Conservation (phyloP, 2,329 filamentous ascomycete species). For the Dactylellina drechsleri region DNA sequence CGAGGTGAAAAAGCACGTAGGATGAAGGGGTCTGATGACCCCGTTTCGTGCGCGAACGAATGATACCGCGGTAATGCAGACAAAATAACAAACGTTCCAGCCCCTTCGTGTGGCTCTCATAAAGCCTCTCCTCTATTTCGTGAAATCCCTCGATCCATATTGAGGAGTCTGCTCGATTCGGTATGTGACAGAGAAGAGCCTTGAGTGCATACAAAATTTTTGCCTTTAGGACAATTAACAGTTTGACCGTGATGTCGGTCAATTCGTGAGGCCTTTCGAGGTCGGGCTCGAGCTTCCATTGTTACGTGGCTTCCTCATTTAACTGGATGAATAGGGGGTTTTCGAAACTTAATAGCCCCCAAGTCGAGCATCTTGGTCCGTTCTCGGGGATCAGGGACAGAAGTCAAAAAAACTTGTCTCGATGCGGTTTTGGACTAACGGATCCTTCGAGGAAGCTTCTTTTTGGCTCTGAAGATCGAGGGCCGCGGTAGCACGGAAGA, state of each 20-base stretch:
- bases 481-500: constrained; percentile 41
- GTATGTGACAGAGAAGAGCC: constrained; percentile 54
- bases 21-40: constrained; percentile 47
- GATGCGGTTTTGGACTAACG: constrained; percentile 18
- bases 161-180: constrained; percentile 26
- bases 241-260: too few species aligned
- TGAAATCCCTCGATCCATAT: constrained; percentile 33
- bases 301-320: constrained; percentile 49
- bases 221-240: too few species aligned
- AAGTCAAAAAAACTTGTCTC: constrained; percentile 5
- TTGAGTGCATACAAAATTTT: constrained; percentile 43
- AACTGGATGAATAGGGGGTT: constrained; percentile 6
- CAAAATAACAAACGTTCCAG: constrained; percentile 16
- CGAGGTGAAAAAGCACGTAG: constrained; percentile 8
- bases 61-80: constrained; percentile 8
- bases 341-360: too few species aligned
- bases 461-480: constrained; percentile 16
- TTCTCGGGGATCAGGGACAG: constrained; percentile 39
- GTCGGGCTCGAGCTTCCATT: not conserved
- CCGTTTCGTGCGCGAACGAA: constrained; percentile 18
- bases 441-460: constrained; percentile 31
- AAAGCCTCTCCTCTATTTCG: constrained; percentile 1
- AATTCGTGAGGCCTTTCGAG: constrained; percentile 1
- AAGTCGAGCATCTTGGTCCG: constrained; percentile 8
- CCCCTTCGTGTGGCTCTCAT: constrained; percentile 15